Conservation (phyloP, 2,329 filamentous ascomycete genomes). For the Trichoderma pleuroti region DNA sequence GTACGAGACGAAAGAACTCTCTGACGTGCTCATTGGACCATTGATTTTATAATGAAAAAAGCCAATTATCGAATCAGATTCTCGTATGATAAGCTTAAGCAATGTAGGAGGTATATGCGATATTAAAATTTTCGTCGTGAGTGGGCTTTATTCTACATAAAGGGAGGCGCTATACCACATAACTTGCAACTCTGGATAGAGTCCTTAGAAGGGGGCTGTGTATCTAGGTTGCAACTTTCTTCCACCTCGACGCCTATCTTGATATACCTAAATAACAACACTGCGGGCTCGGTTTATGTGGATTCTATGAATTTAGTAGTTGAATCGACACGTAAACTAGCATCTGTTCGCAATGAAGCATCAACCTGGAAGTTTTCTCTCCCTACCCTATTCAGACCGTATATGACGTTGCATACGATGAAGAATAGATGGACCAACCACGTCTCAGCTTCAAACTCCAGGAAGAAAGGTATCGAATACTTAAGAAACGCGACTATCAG, state of each 20-base stretch:
- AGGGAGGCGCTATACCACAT: too few relatives aligned
- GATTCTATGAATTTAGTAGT: neutral
- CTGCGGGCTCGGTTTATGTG: too few relatives aligned
- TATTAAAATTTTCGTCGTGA: neutral
- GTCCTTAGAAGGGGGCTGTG: neutral
- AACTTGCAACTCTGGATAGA: too few relatives aligned
- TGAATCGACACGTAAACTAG: neutral
- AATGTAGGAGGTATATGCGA: neutral
- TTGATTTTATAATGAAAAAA: neutral
- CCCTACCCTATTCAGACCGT: neutral
- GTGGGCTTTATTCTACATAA: accelerated
- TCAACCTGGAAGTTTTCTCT: neutral
- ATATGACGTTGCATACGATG: neutral
- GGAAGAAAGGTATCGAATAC: neutral
- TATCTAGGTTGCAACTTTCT: neutral
- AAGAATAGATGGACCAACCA: neutral
- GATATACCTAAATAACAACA: neutral
- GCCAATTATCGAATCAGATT: accelerated
- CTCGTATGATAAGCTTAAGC: neutral
- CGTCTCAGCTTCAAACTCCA: neutral
- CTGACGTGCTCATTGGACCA: neutral
- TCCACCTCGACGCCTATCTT: neutral
- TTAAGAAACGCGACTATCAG: neutral
- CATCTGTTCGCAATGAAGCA: neutral
- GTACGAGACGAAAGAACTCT: neutral